Evolutionary conservation across 768 basidiomycete species (phyloP).

Genomic region (Roridomyces roridus): DNA sequence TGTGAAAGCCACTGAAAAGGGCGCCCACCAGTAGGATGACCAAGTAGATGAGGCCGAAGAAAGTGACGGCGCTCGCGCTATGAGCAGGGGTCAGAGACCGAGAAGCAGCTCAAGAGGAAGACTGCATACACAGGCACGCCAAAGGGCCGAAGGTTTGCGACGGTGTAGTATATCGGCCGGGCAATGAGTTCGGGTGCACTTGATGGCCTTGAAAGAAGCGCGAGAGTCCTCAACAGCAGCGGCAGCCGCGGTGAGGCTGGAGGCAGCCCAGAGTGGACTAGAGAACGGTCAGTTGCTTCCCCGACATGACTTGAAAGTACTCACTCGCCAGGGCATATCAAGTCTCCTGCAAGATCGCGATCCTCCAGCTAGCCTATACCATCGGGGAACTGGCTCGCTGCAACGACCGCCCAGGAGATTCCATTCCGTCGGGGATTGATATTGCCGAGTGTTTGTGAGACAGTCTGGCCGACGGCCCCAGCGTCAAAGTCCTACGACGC

Average conservation of each 20-base stretch:
- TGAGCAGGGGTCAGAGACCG: background rate
- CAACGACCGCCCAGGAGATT: too few relatives aligned
- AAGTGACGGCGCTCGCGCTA: constrained; percentile 60
- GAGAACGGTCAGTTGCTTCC: too few relatives aligned
- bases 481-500: too few relatives aligned
- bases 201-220: constrained; percentile 51
- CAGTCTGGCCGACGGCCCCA: too few relatives aligned
- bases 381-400: too few relatives aligned
- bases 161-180: constrained; percentile 52
- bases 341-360: too few relatives aligned
- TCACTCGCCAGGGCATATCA: too few relatives aligned
- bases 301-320: too few relatives aligned
- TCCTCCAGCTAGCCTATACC: too few relatives aligned
- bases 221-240: constrained; percentile 48
- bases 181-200: constrained; percentile 57
- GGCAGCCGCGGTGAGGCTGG: constrained; percentile 43
- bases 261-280: constrained; percentile 50
- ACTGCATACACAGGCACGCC: constrained; percentile 59
- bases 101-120: background rate
- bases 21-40: constrained; percentile 44
- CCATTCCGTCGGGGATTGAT: too few relatives aligned
- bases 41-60: constrained; percentile 60
- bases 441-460: too few relatives aligned
- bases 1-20: too few relatives aligned
- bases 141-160: constrained; percentile 62